Evolutionary conservation across 2,329 filamentous ascomycete species (phyloP).

Genomic region (Delphinella strobiligena): DNA sequence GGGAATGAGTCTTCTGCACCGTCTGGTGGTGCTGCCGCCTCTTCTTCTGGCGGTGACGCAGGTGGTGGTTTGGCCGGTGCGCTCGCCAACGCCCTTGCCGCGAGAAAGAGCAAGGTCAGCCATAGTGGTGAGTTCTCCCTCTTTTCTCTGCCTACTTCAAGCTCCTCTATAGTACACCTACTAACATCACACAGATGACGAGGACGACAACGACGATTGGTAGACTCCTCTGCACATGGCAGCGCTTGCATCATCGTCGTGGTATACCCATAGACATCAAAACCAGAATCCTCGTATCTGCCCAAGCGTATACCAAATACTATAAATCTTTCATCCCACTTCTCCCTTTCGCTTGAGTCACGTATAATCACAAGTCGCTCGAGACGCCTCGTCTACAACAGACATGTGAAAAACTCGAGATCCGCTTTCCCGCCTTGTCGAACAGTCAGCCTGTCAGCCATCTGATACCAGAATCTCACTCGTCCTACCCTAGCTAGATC

Average conservation of each 20-base stretch:
- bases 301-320: no score
- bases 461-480: no score
- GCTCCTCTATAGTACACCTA: conserved; percentile 4
- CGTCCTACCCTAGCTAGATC: no score
- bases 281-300: no score
- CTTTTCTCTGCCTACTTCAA: not conserved
- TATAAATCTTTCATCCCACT: no score
- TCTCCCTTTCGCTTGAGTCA: no score
- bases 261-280: not conserved
- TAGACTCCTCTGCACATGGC: conserved; percentile 19
- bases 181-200: conserved; percentile 50
- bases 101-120: conserved; percentile 86
- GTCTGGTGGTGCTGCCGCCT: conserved; percentile 34
- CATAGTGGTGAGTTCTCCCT: conserved; percentile 66
- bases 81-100: conserved; percentile 71
- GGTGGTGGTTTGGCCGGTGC: conserved; percentile 32
- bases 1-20: conserved; percentile 43
- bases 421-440: no score
- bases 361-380: no score
- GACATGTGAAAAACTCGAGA: no score
- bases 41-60: conserved; percentile 41
- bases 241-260: not conserved
- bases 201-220: conserved; percentile 68
- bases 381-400: no score
- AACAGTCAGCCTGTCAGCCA: no score